phyloP scores from a whole-genome alignment of 257 asterid species.

The Capsicum baccatum region DNA sequence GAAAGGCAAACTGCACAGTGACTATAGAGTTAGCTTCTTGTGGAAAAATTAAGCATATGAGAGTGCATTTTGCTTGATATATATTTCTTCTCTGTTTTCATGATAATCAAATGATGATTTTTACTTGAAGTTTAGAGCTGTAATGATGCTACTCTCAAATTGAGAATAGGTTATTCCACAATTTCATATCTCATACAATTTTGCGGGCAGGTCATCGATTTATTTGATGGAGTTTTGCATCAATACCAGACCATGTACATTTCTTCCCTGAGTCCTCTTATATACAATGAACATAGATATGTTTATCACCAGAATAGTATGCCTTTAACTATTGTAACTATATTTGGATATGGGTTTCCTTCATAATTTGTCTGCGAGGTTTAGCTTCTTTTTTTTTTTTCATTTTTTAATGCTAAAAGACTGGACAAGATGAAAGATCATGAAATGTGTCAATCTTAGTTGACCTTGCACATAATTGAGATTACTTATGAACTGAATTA shows the following conservation, averaged over 20 bases:
- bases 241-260: background rate
- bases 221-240: background rate
- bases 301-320: background rate
- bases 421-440: background rate
- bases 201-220: background rate
- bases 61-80: background rate
- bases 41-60: conserved; percentile 2
- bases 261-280: background rate
- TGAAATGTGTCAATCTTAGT: background rate
- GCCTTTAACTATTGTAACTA: background rate
- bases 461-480: too few relatives aligned
- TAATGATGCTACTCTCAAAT: conserved; percentile 18
- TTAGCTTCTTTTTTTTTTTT: background rate
- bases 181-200: background rate
- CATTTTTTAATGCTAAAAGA: background rate
- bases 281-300: background rate
- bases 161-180: background rate
- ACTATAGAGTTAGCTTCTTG: background rate
- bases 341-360: background rate
- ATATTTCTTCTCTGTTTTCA: conserved; percentile 15
- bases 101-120: background rate
- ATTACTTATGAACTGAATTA: too few relatives aligned
- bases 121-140: background rate
- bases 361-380: background rate
- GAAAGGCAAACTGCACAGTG: background rate